Base-by-base conservation (phyloP, 2,329 filamentous ascomycete genomes). In the Colletotrichum endophyticum region DNA sequence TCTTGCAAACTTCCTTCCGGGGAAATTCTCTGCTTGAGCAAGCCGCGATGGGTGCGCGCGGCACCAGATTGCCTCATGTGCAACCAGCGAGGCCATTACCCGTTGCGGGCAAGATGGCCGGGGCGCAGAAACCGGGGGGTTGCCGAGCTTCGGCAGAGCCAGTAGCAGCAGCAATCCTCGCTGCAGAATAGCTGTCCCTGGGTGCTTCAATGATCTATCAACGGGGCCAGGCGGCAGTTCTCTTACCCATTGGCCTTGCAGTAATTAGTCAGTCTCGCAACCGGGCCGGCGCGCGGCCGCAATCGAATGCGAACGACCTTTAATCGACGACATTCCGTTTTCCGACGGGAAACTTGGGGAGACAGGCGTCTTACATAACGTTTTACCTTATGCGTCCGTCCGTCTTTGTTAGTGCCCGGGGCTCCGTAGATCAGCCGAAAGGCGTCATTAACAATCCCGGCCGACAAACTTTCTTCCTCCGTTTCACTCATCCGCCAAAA, bases 101-200 rank as follows among this genome's bases (percentile, higher is more conserved):
- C 44, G n/a, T 67, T 73, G 56, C 62, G 39, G 73, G 36, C 63
- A 72, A 49, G 25, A 27, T 32, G 53, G 69, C 70, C 73, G 69
- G 56, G 34, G 70, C 62, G 30, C 56, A 36, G 30, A 36, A 30
- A 36, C 49, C 67, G 56, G 69, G 70, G 66, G 36, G 34, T 36
- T 64, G 70, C 73, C 70, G 73, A 75, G 39, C 15, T 75, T 75
- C 73, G 73, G 73, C 57, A 59, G 27, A 39, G 28, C 28, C 57
- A 62, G 39, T 2, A 12, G 19, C 3, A 62, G 5, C 2, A 62
- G 57, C 19, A 61, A 15, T 34, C 6, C 30, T 62, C 19, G n/a
- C 27, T 34, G 59, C 59, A 61, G 22, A 61, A 36, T 36, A 36
- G 34, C 34, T 36, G 34, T n/a, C n/a, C n/a, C n/a, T n/a, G n/a